phyloP scores from a whole-genome alignment of 805 yeast genomes.

The Torulaspora microellipsoides region DNA sequence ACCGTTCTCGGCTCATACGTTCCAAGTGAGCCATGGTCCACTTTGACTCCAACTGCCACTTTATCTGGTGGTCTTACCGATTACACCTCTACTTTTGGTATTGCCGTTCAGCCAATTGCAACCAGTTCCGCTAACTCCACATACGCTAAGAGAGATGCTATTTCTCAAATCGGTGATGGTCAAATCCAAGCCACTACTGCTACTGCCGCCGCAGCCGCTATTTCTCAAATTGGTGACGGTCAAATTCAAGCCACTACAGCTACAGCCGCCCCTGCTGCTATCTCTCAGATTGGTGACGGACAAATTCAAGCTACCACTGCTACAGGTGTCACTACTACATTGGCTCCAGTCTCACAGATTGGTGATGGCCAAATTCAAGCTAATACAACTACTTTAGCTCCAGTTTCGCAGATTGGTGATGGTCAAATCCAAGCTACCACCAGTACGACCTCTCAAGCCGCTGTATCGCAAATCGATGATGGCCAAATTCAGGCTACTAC shows the following conservation, averaged over 20 bases:
- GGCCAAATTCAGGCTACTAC: constrained; percentile 38
- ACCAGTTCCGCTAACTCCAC: constrained; percentile 23
- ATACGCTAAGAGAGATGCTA: constrained; percentile 39
- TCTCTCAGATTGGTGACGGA: constrained; percentile 47
- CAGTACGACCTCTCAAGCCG: constrained; percentile 18
- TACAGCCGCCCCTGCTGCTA: constrained; percentile 32
- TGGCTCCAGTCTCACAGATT: constrained; percentile 35
- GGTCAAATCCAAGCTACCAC: constrained; percentile 41
- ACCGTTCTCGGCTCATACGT: constrained; percentile 26
- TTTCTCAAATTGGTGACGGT: constrained; percentile 32
- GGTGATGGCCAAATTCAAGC: constrained; percentile 42
- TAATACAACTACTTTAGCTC: constrained; percentile 37
- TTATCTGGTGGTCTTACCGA: constrained; percentile 37
- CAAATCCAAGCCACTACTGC: constrained; percentile 46
- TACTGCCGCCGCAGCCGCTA: constrained; percentile 32
- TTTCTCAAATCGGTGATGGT: constrained; percentile 46
- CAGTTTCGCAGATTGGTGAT: constrained; percentile 38
- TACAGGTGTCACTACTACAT: constrained; percentile 30
- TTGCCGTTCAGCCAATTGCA: constrained; percentile 40
- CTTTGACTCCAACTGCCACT: constrained; percentile 40
- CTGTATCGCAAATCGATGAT: constrained; percentile 39
- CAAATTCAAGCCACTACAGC: constrained; percentile 37
- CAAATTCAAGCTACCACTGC: constrained; percentile 29
- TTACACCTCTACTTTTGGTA: constrained; percentile 39
- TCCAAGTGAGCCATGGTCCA: constrained; percentile 39